Conservation (phyloP, 140 eudicot genomes). For the Ambrosia hybrid region DNA sequence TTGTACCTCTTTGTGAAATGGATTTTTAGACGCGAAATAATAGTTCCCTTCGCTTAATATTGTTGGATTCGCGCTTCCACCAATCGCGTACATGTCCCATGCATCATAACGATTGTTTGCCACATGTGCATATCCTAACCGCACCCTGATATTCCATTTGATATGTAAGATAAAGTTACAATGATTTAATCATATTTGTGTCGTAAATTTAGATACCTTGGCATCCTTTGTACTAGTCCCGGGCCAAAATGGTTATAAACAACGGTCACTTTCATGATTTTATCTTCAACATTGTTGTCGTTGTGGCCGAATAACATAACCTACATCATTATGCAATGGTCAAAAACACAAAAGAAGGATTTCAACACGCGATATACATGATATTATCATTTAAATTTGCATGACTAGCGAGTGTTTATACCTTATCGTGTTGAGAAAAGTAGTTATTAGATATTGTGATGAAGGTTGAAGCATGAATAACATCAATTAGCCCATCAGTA, state of each 20-base stretch:
- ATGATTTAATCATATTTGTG: neutral
- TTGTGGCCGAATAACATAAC: constrained; percentile 66
- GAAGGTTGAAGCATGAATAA: constrained; percentile 58
- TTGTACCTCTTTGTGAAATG: constrained; percentile 45
- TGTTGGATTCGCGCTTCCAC: constrained; percentile 73
- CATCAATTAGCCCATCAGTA: constrained; percentile 68
- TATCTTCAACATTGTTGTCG: constrained; percentile 47
- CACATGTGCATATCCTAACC: constrained; percentile 70
- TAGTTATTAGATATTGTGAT: constrained; percentile 64
- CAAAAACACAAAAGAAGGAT: no score
- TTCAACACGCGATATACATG: neutral
- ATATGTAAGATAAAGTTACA: neutral
- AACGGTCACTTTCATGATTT: constrained; percentile 57
- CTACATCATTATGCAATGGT: constrained; percentile 23
- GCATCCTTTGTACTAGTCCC: constrained; percentile 71
- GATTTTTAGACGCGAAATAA: constrained; percentile 46
- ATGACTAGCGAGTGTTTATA: constrained; percentile 18
- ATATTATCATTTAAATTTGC: neutral
- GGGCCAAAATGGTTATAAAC: constrained; percentile 65
- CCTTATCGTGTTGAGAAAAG: constrained; percentile 67
- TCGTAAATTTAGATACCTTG: constrained; percentile 36
- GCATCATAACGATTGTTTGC: constrained; percentile 69
- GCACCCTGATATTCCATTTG: constrained; percentile 41
- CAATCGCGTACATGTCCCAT: constrained; percentile 70
- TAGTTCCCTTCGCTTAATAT: constrained; percentile 74